Evolutionary conservation across 2,329 filamentous ascomycete species (phyloP).

Genomic region (Cordyceps pruinosa): DNA sequence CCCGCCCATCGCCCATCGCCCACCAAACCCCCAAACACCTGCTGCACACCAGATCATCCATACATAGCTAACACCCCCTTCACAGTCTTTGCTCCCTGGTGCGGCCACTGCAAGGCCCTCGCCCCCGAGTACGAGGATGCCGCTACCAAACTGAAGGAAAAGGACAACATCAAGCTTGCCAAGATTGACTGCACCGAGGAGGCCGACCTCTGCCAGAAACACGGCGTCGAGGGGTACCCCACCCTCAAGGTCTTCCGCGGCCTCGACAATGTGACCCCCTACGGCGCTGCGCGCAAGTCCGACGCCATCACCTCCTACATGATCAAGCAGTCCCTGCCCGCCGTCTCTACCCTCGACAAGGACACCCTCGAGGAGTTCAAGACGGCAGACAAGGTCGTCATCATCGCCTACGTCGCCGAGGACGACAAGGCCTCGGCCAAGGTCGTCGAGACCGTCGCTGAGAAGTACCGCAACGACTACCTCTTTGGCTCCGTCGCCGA

Average conservation of each 20-base stretch:
- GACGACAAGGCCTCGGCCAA: conserved; percentile 81
- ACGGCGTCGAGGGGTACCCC: conserved; percentile 94
- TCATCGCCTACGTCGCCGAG: conserved; percentile 79
- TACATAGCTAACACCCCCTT: conserved; percentile 27
- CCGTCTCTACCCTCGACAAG: conserved; percentile 75
- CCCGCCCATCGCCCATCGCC: not conserved
- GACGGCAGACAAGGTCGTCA: conserved; percentile 91
- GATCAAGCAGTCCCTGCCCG: conserved; percentile 94
- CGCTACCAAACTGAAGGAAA: conserved; percentile 77
- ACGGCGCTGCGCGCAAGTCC: conserved; percentile 85
- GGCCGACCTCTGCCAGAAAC: conserved; percentile 79
- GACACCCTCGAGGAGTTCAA: conserved; percentile 93
- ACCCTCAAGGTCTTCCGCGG: conserved; percentile 99
- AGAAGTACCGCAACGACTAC: conserved; percentile 79
- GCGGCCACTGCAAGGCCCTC: conserved; percentile 97
- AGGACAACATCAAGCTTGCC: conserved; percentile 74
- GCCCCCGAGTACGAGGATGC: conserved; percentile 87
- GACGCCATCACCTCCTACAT: conserved; percentile 77
- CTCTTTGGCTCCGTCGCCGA: conserved; percentile 88
- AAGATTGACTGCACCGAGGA: conserved; percentile 96
- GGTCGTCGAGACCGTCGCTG: conserved; percentile 68
- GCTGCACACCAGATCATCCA: too few species aligned
- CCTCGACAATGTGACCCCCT: conserved; percentile 70
- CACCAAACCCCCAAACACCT: conserved; percentile 11
- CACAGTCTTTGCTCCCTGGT: conserved; percentile 90